Conservation (phyloP, 371 early-diverging fungal species). For the Saksenaea vasiformis region DNA sequence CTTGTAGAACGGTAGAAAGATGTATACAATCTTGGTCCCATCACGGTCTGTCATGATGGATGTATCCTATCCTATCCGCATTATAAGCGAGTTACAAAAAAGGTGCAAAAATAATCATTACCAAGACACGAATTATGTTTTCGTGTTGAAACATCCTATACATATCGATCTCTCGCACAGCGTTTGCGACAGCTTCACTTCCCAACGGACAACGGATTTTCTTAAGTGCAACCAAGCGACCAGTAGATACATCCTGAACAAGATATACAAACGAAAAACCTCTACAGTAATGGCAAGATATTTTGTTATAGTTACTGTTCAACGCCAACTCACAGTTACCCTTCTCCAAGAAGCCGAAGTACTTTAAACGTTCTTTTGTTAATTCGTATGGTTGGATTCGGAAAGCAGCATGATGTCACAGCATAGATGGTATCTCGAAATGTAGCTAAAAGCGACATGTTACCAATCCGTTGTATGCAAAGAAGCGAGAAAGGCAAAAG, state of each 20-base stretch:
- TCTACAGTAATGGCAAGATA: slow-evolving; percentile 30
- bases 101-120: slow-evolving; percentile 20
- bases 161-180: slow-evolving; percentile 72
- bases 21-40: slow-evolving; percentile 63
- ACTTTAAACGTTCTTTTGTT: slow-evolving; percentile 58
- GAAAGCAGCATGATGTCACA: slow-evolving; percentile 59
- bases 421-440: slow-evolving; percentile 50
- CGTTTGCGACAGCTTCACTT: slow-evolving; percentile 57
- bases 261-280: slow-evolving; percentile 77
- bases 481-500: background rate
- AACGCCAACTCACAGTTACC: slow-evolving; percentile 32
- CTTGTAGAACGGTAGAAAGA: slow-evolving; percentile 66
- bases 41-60: slow-evolving; percentile 56
- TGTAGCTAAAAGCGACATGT: slow-evolving; percentile 23
- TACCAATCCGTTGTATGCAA: background rate
- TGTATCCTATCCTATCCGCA: slow-evolving; percentile 41
- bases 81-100: background rate
- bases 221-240: slow-evolving; percentile 62
- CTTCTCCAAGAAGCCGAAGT: slow-evolving; percentile 62
- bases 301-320: background rate
- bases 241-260: slow-evolving; percentile 54
- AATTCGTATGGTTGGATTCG: slow-evolving; percentile 57
- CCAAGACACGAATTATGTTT: slow-evolving; percentile 68
- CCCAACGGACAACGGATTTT: slow-evolving; percentile 68
- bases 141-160: slow-evolving; percentile 63